These are phyloP conservation scores for Pouteria glomerata DNA, from an alignment of 148 eudicot genomes.

Conservation along the genomic window DNA sequence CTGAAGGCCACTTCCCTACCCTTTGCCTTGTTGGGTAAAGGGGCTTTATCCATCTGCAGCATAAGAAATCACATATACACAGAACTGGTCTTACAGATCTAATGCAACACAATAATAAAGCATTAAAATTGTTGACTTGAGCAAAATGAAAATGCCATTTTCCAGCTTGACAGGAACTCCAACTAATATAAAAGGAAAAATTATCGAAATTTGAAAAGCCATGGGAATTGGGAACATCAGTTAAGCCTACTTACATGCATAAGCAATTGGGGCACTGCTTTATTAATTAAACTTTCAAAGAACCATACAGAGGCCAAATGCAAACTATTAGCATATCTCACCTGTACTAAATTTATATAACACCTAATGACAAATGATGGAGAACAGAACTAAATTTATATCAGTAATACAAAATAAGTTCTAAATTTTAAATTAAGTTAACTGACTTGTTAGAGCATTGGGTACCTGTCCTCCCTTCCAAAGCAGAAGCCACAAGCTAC, in stretches of 20 bases:
- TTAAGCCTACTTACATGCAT: no score
- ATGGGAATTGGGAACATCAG: no score
- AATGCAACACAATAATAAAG: background rate
- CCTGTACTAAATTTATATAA: no score
- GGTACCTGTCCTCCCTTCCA: conserved; percentile 87
- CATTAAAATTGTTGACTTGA: background rate
- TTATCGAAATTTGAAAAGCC: background rate
- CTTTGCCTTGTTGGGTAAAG: conserved; percentile 74
- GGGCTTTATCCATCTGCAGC: conserved; percentile 72
- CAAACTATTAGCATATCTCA: no score
- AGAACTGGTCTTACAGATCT: background rate
- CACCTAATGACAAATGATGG: background rate
- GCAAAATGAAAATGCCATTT: background rate
- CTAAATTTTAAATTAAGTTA: background rate
- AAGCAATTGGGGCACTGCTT: no score
- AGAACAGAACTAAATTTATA: background rate
- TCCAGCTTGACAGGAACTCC: background rate
- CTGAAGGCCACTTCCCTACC: conserved; percentile 63
- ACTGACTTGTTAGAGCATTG: conserved; percentile 97
- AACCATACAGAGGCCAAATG: no score
- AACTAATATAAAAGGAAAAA: background rate
- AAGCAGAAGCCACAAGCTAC: conserved; percentile 70
- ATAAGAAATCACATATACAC: background rate
- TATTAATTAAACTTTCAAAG: no score
- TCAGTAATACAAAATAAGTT: background rate